phyloP scores from a whole-genome alignment of 163 green algal species.

The Scenedesmus sp. region DNA sequence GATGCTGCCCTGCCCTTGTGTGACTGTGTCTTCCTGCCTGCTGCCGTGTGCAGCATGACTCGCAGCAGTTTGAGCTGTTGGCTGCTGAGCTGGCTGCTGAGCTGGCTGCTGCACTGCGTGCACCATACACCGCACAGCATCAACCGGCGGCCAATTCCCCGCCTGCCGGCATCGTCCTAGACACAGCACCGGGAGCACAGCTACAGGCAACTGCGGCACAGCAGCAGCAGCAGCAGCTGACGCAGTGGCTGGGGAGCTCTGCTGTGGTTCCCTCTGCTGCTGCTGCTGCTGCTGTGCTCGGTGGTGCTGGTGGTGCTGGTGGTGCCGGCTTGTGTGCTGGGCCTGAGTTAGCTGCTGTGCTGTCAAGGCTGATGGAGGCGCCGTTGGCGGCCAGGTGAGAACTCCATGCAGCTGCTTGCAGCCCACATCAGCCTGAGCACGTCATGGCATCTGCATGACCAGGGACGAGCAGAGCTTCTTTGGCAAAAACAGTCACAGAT shows the following conservation, averaged over 20 bases:
- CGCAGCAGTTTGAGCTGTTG: slow-evolving; percentile 1
- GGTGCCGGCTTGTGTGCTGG: neutral
- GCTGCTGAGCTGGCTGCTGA: neutral
- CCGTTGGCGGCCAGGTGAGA: slow-evolving; percentile 40
- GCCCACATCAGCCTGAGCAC: neutral
- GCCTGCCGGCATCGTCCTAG: neutral
- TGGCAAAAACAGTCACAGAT: too few species aligned
- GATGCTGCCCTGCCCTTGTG: neutral
- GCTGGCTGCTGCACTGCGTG: slow-evolving; percentile 6
- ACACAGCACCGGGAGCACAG: neutral
- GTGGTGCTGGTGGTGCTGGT: neutral
- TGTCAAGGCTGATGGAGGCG: slow-evolving; percentile 19
- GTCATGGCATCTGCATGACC: too few species aligned
- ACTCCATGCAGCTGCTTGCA: neutral
- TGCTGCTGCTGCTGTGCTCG: slow-evolving; percentile 4
- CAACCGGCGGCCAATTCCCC: too few species aligned
- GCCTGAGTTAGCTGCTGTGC: neutral
- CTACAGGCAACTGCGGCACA: neutral
- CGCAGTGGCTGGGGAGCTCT: neutral
- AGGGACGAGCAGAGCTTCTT: too few species aligned
- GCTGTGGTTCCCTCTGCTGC: neutral
- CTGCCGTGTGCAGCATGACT: slow-evolving; percentile 12
- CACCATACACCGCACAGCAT: neutral
- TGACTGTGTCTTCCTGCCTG: neutral
- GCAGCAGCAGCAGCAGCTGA: slow-evolving; percentile 30